A percentile compares a stretch with the other conserved stretches of the same genome.
Evolutionary conservation across 352 stramenopile species (phyloP).

Genomic region (Pythium dissimile): DNA sequence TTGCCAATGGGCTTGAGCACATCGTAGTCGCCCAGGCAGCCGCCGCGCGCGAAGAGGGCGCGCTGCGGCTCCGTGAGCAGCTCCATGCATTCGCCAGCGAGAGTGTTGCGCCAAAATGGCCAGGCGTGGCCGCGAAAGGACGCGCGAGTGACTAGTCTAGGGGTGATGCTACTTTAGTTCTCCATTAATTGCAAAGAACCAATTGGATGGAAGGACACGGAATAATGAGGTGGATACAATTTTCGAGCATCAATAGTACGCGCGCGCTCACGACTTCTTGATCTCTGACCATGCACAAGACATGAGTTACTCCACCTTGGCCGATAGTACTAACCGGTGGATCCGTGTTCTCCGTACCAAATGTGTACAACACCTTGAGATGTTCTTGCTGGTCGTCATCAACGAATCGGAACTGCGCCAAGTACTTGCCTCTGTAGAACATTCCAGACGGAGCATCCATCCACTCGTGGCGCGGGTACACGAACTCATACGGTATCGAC

Average conservation of each 20-base stretch:
- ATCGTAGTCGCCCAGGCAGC: conserved; percentile 68
- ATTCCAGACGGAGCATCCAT: conserved; percentile 81
- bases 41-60: conserved; percentile 53
- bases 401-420: conserved; percentile 67
- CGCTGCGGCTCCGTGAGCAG: conserved; percentile 70
- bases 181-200: too few relatives aligned
- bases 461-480: conserved; percentile 77
- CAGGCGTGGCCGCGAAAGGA: conserved; percentile 2
- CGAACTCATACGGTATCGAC: conserved; percentile 72
- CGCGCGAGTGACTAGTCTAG: too few relatives aligned
- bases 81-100: conserved; percentile 45
- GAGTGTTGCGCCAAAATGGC: not conserved
- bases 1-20: conserved; percentile 90
- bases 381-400: conserved; percentile 69
- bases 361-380: conserved; percentile 73
- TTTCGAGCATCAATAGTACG: too few relatives aligned
- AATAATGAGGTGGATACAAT: too few relatives aligned
- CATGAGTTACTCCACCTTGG: not conserved
- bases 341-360: too few relatives aligned
- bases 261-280: conserved; percentile 44
- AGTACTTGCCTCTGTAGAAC: conserved; percentile 88
- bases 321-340: too few relatives aligned
- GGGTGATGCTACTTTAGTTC: too few relatives aligned
- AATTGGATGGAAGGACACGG: too few relatives aligned
- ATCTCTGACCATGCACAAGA: conserved; percentile 43